Conservation (phyloP, 208 protist genomes). For the Acanthamoeba polyphaga region DNA sequence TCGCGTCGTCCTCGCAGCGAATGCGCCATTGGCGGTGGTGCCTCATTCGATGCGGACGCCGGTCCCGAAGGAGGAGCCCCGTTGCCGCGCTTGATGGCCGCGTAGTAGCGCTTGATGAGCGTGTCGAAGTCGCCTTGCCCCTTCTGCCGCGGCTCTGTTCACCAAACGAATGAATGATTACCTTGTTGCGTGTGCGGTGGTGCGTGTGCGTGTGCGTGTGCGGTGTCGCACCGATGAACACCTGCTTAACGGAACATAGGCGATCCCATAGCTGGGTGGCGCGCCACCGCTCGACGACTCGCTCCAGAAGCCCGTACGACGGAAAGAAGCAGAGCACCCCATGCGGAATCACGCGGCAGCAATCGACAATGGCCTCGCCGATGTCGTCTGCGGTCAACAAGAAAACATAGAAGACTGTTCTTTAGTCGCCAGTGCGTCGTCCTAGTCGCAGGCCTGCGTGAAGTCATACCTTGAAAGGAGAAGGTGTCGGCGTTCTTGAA, state of each 20-base stretch:
- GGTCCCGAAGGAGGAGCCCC: background rate
- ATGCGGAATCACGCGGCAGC: conserved; percentile 78
- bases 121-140: conserved; percentile 67
- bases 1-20: conserved; percentile 22
- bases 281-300: conserved; percentile 75
- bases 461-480: conserved; percentile 60
- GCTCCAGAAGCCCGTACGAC: conserved; percentile 80
- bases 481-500: conserved; percentile 68
- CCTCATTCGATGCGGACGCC: background rate
- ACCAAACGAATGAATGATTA: background rate
- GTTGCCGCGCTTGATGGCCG: background rate
- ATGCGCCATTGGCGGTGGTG: background rate
- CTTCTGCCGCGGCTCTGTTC: conserved; percentile 49
- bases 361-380: conserved; percentile 78
- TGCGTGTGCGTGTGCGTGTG: background rate
- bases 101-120: conserved; percentile 66
- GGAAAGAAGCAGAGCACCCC: conserved; percentile 87
- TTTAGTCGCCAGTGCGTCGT: background rate
- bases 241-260: conserved; percentile 74
- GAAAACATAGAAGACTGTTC: background rate
- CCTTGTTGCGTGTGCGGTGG: background rate
- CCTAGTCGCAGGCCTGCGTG: background rate
- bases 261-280: conserved; percentile 76
- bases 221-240: conserved; percentile 58
- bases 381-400: conserved; percentile 76